Evolutionary conservation across 1,284 basidiomycete species (phyloP), one percentile per base, ranked within the genome.

Genomic region (Phylloboletellus chloephorus): DNA sequence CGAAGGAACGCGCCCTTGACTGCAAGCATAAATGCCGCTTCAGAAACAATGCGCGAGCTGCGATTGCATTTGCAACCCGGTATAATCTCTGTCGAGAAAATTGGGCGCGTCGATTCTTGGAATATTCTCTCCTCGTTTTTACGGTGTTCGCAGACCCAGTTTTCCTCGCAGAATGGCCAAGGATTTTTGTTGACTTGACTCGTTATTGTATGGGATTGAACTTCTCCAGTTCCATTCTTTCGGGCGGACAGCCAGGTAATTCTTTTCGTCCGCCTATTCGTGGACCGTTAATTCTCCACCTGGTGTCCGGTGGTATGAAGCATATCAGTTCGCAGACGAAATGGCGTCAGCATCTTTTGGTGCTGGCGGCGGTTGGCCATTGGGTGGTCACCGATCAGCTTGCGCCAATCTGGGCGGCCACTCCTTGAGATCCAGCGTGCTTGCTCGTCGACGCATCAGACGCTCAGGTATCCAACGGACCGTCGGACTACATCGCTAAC

Each of bases 321-420:
- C 19, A 2, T 37, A 33, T 16, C 30, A 20, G 8, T 16, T 17
- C 5, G 30, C 23, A 2, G 17, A 30, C 16, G 16, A 37, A 33
- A 38, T 9, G 22, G 36, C 11, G 24, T 32, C 5, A 38, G 66
- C 60, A 23, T 66, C 67, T 3, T 60, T 65, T 13, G 67, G 66
- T 32, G 61, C 66, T 19, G 60, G 56, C 37, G 66, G 66, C 29
- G 68, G 70, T 3, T 72, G 67, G 58, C 48, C 67, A 21, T 30
- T 65, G 35, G 67, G 68, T 21, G 71, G n/a, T n/a, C n/a, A n/a
- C n/a, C n/a, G n/a, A n/a, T n/a, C n/a, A n/a, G n/a, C n/a, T n/a
- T n/a, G n/a, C n/a, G n/a, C n/a, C n/a, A n/a, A n/a, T n/a, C n/a
- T n/a, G n/a, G n/a, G n/a, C n/a, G n/a, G n/a, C n/a, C n/a, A n/a